Conservation (phyloP, 495 filamentous ascomycete genomes). For the Tuber melanosporum region DNA sequence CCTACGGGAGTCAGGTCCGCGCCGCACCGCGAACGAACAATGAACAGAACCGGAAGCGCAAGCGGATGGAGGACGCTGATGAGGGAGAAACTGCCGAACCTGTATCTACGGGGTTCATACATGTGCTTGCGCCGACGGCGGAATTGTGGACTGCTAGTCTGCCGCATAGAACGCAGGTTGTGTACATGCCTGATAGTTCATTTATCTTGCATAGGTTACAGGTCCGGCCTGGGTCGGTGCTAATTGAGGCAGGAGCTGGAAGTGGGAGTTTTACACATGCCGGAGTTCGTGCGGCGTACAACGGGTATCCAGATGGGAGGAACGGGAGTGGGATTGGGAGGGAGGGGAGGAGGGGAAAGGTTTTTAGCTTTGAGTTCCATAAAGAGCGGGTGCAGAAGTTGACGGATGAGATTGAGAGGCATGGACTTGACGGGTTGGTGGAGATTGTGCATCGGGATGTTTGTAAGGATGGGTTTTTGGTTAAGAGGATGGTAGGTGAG, state of each 20-base stretch:
- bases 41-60: conserved; percentile 51
- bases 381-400: conserved; percentile 66
- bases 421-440: conserved; percentile 66
- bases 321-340: conserved; percentile 16
- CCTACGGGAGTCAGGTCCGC: conserved; percentile 85
- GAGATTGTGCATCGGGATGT: conserved; percentile 87
- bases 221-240: conserved; percentile 65
- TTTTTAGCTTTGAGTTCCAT: conserved; percentile 94
- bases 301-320: conserved; percentile 56
- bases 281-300: conserved; percentile 77
- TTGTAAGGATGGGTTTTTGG: conserved; percentile 74
- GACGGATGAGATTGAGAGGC: conserved; percentile 63
- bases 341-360: conserved; percentile 56
- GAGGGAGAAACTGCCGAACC: conserved; percentile 10
- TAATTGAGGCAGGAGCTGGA: conserved; percentile 92
- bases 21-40: conserved; percentile 62
- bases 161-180: conserved; percentile 92
- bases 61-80: conserved; percentile 46
- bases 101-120: conserved; percentile 69
- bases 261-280: conserved; percentile 96
- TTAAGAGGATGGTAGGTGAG: conserved; percentile 36
- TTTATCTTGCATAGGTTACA: conserved; percentile 85
- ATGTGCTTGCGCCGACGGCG: conserved; percentile 83
- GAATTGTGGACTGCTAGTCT: conserved; percentile 87
- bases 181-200: conserved; percentile 96